A percentile compares a stretch with the other conserved stretches of the same genome.
Conservation (phyloP, 2,329 filamentous ascomycete species). For the Byssoonygena ceratinophila region DNA sequence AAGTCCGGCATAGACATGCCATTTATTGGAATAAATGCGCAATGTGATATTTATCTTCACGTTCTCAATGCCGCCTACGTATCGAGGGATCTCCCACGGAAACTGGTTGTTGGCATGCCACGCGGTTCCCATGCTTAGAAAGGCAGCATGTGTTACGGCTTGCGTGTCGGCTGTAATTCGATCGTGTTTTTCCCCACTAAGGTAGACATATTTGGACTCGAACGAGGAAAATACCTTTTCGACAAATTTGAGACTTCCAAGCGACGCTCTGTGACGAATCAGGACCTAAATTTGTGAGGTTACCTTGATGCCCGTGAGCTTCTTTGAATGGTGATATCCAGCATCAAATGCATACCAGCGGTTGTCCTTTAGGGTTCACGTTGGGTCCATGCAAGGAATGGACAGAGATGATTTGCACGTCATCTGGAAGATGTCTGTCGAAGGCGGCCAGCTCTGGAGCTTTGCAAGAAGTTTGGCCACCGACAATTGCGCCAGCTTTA, state of each 20-base stretch:
- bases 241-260: conserved; percentile 65
- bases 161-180: conserved; percentile 97
- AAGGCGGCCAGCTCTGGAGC: conserved; percentile 91
- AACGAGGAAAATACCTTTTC: conserved; percentile 74
- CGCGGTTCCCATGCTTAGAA: conserved; percentile 93
- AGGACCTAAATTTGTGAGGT: conserved; percentile 45
- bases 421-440: conserved; percentile 71
- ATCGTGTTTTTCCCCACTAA: conserved; percentile 80
- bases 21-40: conserved; percentile 96
- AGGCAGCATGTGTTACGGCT: conserved; percentile 93
- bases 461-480: conserved; percentile 96
- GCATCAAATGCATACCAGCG: conserved; percentile 52
- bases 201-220: conserved; percentile 72
- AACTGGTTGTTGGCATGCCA: conserved; percentile 95
- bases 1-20: conserved; percentile 97
- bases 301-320: neutral
- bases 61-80: conserved; percentile 95
- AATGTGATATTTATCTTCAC: conserved; percentile 98
- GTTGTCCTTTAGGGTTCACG: conserved; percentile 79
- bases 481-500: conserved; percentile 88
- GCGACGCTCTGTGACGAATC: conserved; percentile 81
- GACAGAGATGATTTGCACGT: conserved; percentile 89
- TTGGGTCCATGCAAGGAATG: conserved; percentile 92
- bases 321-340: neutral
- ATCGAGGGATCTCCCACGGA: conserved; percentile 92